These are phyloP conservation scores for Arthroderma sp. DNA, from an alignment of 2,329 filamentous ascomycete genomes.

Conservation along the genomic window DNA sequence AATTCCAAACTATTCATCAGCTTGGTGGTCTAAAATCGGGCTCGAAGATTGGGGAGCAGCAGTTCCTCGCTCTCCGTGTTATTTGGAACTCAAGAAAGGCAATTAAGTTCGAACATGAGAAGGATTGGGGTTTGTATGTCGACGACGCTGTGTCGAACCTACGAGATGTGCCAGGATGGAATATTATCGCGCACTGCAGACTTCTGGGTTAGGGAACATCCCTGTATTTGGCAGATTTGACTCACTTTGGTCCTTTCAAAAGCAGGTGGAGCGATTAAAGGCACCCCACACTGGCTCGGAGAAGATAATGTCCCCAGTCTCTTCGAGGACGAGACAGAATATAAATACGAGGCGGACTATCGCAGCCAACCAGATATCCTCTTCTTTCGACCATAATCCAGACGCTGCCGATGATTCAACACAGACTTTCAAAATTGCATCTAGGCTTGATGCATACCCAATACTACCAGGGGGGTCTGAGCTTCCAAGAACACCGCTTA, in stretches of 20 bases:
- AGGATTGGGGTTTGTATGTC: neutral
- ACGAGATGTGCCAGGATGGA: neutral
- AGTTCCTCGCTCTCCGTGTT: slow-evolving; percentile 10
- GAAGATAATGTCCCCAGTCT: neutral
- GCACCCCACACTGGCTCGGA: neutral
- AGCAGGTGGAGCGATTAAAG: neutral
- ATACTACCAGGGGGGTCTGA: neutral
- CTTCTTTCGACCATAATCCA: neutral
- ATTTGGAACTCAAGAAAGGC: slow-evolving; percentile 3
- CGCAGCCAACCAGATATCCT: neutral
- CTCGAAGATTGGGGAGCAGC: slow-evolving; percentile 9
- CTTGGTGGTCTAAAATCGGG: slow-evolving; percentile 4
- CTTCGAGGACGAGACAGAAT: neutral
- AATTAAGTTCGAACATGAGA: too few species aligned
- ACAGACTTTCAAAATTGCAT: neutral
- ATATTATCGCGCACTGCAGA: neutral
- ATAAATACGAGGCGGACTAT: neutral
- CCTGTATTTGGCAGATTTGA: neutral
- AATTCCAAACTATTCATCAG: neutral
- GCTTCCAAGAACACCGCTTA: neutral
- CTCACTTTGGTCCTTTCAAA: neutral
- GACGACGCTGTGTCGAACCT: neutral
- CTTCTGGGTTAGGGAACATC: neutral
- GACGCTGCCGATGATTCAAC: neutral
- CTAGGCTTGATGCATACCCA: neutral